Percentiles rank a stretch among this genome's conserved stretches.
Evolutionary conservation across 2,329 filamentous ascomycete genomes (phyloP).

Genomic region (Fusarium fujikuroi): DNA sequence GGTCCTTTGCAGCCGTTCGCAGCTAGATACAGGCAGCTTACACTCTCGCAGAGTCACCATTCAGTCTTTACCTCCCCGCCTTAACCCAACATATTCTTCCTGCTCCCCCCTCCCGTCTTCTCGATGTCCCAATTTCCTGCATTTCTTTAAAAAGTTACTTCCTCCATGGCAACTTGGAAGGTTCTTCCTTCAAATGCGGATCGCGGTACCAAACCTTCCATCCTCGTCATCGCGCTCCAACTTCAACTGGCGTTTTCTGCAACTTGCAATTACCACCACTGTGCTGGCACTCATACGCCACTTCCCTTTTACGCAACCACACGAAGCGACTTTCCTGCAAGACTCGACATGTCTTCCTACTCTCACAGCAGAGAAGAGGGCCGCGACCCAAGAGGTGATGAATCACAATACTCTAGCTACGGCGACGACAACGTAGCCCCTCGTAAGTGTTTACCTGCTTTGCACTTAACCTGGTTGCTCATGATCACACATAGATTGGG

Average conservation of each 20-base stretch:
- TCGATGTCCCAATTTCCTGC: neutral
- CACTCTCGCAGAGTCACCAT: neutral
- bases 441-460: neutral
- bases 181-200: fast-evolving
- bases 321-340: neutral
- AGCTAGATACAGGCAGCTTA: neutral
- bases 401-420: neutral
- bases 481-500: neutral
- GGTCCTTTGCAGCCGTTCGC: neutral
- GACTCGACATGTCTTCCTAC: neutral
- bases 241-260: neutral
- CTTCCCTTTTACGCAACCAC: neutral
- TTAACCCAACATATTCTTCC: neutral
- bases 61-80: neutral
- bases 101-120: neutral
- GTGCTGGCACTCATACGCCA: neutral
- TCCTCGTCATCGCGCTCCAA: too few species aligned
- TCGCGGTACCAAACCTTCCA: neutral
- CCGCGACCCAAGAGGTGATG: fast-evolving
- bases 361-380: neutral
- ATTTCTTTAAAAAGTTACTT: fast-evolving
- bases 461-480: neutral
- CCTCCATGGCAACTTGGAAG: neutral
- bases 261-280: neutral
- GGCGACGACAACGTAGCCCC: neutral